Evolutionary conservation across 345 rosid genomes (phyloP).

Genomic region (Theobroma cacao): DNA sequence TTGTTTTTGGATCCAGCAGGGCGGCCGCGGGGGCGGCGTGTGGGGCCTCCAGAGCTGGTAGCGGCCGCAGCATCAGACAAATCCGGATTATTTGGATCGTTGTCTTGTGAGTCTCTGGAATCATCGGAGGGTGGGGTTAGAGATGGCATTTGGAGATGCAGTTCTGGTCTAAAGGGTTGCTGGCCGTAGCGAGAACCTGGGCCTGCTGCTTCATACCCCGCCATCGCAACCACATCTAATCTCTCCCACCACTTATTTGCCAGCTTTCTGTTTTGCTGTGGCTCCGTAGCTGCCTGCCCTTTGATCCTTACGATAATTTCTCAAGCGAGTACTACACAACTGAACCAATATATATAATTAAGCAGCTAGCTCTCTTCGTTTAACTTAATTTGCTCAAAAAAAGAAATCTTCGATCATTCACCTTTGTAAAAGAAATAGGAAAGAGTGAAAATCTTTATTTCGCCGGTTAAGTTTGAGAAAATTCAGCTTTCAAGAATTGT

Average conservation of each 20-base stretch:
- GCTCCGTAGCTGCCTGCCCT: too few species aligned
- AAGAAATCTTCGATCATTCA: too few species aligned
- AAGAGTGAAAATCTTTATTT: too few species aligned
- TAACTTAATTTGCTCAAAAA: background rate
- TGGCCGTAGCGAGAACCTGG: conserved; percentile 38
- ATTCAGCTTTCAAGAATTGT: background rate
- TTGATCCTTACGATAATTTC: background rate
- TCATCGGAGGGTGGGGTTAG: conserved; percentile 29
- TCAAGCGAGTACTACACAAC: background rate
- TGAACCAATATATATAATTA: background rate
- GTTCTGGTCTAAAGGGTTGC: conserved; percentile 47
- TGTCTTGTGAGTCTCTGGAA: conserved; percentile 38
- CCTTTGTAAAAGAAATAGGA: too few species aligned
- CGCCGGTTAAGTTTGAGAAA: too few species aligned
- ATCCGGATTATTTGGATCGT: too few species aligned
- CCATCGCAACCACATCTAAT: conserved; percentile 41
- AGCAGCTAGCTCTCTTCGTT: too few species aligned
- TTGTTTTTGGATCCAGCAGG: too few species aligned
- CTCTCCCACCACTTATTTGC: conserved; percentile 54
- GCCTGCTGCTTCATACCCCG: conserved; percentile 40
- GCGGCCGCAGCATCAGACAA: conserved; percentile 34
- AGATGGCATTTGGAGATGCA: conserved; percentile 40
- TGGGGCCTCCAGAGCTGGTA: background rate
- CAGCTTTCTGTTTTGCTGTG: too few species aligned
- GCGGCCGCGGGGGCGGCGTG: conserved; percentile 5